Evolutionary conservation across 345 rosid genomes (phyloP).

Genomic region (Melaleuca quinquenervia): DNA sequence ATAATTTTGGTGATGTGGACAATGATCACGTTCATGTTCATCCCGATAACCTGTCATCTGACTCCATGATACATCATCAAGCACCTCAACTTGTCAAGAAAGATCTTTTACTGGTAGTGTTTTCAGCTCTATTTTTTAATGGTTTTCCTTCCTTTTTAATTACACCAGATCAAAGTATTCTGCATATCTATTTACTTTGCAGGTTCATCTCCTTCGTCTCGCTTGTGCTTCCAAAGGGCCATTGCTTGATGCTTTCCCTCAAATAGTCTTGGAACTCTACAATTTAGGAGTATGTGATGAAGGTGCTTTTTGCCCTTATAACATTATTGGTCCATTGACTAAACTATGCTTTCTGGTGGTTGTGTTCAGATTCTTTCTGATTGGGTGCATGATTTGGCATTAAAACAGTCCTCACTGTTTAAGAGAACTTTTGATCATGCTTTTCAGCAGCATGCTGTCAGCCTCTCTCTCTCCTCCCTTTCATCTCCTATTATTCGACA

Average conservation of each 20-base stretch:
- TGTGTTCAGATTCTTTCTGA: slow-evolving; percentile 64
- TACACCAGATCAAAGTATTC: background rate
- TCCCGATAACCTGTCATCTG: slow-evolving; percentile 28
- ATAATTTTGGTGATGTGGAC: slow-evolving; percentile 11
- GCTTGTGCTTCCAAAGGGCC: slow-evolving; percentile 73
- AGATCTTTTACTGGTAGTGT: slow-evolving; percentile 62
- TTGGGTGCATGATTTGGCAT: slow-evolving; percentile 50
- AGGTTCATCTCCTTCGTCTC: slow-evolving; percentile 86
- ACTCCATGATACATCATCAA: slow-evolving; percentile 29
- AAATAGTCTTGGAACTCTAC: slow-evolving; percentile 59
- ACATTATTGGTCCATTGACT: slow-evolving; percentile 1
- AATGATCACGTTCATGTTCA: slow-evolving; percentile 28
- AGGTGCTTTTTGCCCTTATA: background rate
- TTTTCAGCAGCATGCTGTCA: slow-evolving; percentile 59
- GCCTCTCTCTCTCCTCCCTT: slow-evolving; percentile 6
- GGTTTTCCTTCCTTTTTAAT: background rate
- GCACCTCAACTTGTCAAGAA: slow-evolving; percentile 39
- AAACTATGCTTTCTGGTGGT: slow-evolving; percentile 8
- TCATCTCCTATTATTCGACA: background rate
- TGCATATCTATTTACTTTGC: background rate
- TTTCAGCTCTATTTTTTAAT: background rate
- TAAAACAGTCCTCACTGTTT: slow-evolving; percentile 56
- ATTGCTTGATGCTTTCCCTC: slow-evolving; percentile 57
- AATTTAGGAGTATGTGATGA: slow-evolving; percentile 61
- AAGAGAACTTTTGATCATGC: slow-evolving; percentile 58